Evolutionary conservation across 768 basidiomycete genomes (phyloP), one percentile per base, ranked within the genome.

Genomic region (Lentinula lateritia): DNA sequence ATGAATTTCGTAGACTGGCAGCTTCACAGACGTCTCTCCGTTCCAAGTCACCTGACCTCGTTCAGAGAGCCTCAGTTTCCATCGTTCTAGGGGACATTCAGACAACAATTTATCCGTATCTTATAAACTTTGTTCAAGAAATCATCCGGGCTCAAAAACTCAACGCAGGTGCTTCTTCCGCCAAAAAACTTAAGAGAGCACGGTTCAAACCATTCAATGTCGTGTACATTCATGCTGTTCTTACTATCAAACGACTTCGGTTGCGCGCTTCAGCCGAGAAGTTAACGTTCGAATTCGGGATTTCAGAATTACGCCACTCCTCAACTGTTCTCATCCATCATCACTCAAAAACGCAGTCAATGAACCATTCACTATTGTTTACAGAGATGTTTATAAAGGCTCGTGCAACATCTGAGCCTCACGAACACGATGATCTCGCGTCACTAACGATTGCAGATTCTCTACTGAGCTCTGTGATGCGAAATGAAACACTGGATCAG

Each of bases 251-350:
- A 6, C 75, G 69, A 7, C 64, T 88, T 46, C 77, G 76, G 32
- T 67, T 89, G n/a, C 82, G 80, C 59, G 88, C 88, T 7, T 85
- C 83, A 5, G 88, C 89, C 6, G 87, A 88, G 67, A 90, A 86
- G 66, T 75, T 92, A 34, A 75, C 83, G 16, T 80, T 90, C 59
- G 89, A 88, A 57, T 78, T 87, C 59, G 81, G 80, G 15, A 67
- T 82, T 28, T 72, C 76, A 2, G 71, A 70, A 43, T 23, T 56
- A 43, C 39, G 23, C 10, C 20, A 43, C 18, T 42, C 55, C 15
- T 38, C 55, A 10, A 43, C 28, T 8, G 15, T 42, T 8, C 23
- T 56, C 2, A 8, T 43, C 15, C 20, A 56, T n/a, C 28, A 5
- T 16, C 55, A 56, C n/a, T 56, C 55, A 15, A 56, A 43, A 20